Percentiles rank a stretch among this genome's conserved stretches.
These are phyloP conservation scores for Yamadazyma dushanensis DNA, from an alignment of 1,139 yeast species.

Conservation along the genomic window DNA sequence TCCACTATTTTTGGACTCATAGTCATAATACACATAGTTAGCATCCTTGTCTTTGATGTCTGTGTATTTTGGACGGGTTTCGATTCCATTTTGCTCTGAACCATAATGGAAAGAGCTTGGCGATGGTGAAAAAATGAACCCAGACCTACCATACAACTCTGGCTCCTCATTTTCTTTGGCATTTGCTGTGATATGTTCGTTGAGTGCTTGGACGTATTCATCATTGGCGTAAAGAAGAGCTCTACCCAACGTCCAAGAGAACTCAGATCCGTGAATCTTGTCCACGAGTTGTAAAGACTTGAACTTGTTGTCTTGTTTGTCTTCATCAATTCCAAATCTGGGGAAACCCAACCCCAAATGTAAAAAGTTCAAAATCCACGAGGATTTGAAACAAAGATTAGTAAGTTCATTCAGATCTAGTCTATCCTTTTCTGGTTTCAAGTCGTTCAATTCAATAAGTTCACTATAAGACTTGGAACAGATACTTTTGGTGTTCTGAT, in stretches of 20 bases:
- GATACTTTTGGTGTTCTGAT: conserved; percentile 43
- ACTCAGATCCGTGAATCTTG: conserved; percentile 60
- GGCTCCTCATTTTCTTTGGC: conserved; percentile 14
- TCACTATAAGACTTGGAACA: conserved; percentile 44
- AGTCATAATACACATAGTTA: conserved; percentile 27
- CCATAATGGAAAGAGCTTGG: conserved; percentile 51
- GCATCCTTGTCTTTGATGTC: conserved; percentile 21
- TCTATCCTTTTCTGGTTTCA: conserved; percentile 26
- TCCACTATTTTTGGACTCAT: conserved; percentile 31
- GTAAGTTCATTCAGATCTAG: conserved; percentile 43
- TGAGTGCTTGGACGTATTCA: conserved; percentile 42
- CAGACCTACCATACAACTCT: conserved; percentile 25
- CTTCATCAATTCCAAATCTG: conserved; percentile 47
- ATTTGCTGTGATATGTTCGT: conserved; percentile 22
- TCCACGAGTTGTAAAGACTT: conserved; percentile 63
- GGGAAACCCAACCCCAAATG: conserved; percentile 78
- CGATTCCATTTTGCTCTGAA: conserved; percentile 49
- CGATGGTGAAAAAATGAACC: conserved; percentile 53
- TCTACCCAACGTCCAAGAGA: conserved; percentile 84
- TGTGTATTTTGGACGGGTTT: conserved; percentile 44
- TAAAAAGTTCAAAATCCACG: conserved; percentile 70
- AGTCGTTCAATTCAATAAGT: conserved; percentile 40
- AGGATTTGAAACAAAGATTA: conserved; percentile 63
- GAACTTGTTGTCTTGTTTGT: conserved; percentile 26
- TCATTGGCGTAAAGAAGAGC: conserved; percentile 65